Conservation (phyloP, 495 filamentous ascomycete genomes). For the Staphylotrichum tortipilum region DNA sequence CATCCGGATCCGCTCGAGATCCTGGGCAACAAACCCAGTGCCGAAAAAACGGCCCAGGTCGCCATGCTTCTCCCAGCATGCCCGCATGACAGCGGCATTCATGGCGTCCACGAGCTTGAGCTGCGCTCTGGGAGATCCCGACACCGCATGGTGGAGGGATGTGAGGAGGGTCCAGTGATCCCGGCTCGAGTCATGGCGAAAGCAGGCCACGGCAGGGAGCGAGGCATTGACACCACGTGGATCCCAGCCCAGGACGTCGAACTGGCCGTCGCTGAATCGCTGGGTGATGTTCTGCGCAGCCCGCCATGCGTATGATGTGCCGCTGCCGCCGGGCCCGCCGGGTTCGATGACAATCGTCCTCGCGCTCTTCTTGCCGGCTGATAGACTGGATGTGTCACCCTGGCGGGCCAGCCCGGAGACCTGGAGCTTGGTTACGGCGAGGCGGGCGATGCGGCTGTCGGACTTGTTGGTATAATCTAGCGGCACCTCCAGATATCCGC, state of each 20-base stretch:
- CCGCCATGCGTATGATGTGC: conserved; percentile 32
- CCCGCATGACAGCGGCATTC: conserved; percentile 34
- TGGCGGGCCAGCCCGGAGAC: conserved; percentile 33
- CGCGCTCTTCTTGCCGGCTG: conserved; percentile 30
- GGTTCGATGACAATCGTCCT: conserved; percentile 42
- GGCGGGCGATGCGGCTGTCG: conserved; percentile 33
- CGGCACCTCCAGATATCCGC: conserved; percentile 39
- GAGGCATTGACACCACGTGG: conserved; percentile 48
- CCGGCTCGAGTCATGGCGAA: conserved; percentile 33
- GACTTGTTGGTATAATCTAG: conserved; percentile 39
- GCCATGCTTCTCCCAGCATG: conserved; percentile 38
- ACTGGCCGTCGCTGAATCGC: conserved; percentile 33
- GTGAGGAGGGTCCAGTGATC: conserved; percentile 36
- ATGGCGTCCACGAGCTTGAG: conserved; percentile 33
- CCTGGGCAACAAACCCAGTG: conserved; percentile 39
- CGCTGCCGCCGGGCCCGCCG: conserved; percentile 40
- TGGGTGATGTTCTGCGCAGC: conserved; percentile 27
- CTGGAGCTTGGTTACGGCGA: conserved; percentile 38
- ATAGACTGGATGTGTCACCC: background rate
- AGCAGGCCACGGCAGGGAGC: conserved; percentile 42
- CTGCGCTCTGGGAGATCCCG: conserved; percentile 22
- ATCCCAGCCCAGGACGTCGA: conserved; percentile 48
- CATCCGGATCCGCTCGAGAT: conserved; percentile 44
- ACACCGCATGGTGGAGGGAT: conserved; percentile 30
- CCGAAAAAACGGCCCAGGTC: conserved; percentile 34